Evolutionary conservation across 202 grass and related monocot species (phyloP).

Genomic region (Digitaria exilis): DNA sequence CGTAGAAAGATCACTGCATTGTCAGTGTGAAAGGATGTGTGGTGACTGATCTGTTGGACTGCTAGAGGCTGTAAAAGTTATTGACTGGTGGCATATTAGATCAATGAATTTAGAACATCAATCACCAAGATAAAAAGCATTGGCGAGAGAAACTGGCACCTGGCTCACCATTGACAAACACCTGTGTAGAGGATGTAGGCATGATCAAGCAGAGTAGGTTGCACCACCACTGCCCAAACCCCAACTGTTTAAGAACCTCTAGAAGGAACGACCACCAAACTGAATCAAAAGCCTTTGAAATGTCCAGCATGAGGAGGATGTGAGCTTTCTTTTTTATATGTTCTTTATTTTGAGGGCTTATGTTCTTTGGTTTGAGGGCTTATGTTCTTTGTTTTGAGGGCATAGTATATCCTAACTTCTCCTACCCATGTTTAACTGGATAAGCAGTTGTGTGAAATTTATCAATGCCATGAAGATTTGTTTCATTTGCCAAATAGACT

Average conservation of each 20-base stretch:
- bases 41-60: background rate
- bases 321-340: background rate
- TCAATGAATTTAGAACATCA: background rate
- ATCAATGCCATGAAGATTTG: background rate
- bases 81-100: background rate
- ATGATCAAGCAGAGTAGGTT: background rate
- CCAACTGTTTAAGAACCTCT: too few relatives aligned
- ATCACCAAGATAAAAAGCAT: too few relatives aligned
- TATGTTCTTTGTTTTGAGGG: background rate
- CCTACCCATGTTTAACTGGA: background rate
- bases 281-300: background rate
- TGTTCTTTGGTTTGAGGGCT: too few relatives aligned
- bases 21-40: background rate
- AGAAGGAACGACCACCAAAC: background rate
- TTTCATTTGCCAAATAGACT: constrained; percentile 11
- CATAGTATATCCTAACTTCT: background rate
- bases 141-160: background rate
- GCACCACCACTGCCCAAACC: background rate
- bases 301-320: background rate
- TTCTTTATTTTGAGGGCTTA: too few relatives aligned
- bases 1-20: background rate
- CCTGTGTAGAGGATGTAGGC: background rate
- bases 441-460: background rate
- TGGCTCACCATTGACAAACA: background rate
- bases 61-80: background rate